phyloP scores from a whole-genome alignment of 345 rosid species.

The Eucalyptus regnans region DNA sequence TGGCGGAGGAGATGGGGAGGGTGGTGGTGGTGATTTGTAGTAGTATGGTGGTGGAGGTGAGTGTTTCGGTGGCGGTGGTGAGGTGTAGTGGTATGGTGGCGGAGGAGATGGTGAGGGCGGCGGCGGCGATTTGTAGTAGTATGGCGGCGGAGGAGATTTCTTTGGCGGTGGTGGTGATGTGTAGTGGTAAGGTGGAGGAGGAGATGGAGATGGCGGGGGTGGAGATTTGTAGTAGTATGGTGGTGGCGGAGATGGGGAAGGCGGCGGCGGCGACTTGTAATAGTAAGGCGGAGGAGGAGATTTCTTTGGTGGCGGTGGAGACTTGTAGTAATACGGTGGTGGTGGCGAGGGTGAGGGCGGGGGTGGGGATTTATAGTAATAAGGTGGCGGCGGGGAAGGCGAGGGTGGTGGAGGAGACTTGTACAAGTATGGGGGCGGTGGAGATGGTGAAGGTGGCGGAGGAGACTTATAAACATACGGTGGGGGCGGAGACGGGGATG shows the following conservation, averaged over 20 bases:
- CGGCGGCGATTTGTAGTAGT: constrained; percentile 23
- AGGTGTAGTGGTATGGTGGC: constrained; percentile 19
- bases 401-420: constrained; percentile 7
- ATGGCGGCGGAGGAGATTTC: constrained; percentile 15
- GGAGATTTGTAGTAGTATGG: constrained; percentile 21
- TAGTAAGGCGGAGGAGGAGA: constrained; percentile 9
- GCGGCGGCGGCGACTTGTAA: constrained; percentile 14
- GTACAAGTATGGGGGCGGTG: constrained; percentile 10
- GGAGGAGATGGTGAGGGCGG: constrained; percentile 14
- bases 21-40: constrained; percentile 9
- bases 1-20: neutral
- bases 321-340: neutral
- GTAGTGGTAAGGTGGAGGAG: constrained; percentile 35
- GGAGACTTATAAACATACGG: constrained; percentile 41
- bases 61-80: constrained; percentile 23
- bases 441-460: constrained; percentile 26
- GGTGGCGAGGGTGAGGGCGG: neutral
- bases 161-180: constrained; percentile 42
- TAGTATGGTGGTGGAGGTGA: constrained; percentile 20
- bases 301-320: constrained; percentile 4
- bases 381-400: constrained; percentile 13
- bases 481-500: constrained; percentile 11
- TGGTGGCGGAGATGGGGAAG: neutral
- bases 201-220: constrained; percentile 35
- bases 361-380: constrained; percentile 20